phyloP scores from a whole-genome alignment of 108 stramenopile genomes.

The Cyclostephanos invisitatus region DNA sequence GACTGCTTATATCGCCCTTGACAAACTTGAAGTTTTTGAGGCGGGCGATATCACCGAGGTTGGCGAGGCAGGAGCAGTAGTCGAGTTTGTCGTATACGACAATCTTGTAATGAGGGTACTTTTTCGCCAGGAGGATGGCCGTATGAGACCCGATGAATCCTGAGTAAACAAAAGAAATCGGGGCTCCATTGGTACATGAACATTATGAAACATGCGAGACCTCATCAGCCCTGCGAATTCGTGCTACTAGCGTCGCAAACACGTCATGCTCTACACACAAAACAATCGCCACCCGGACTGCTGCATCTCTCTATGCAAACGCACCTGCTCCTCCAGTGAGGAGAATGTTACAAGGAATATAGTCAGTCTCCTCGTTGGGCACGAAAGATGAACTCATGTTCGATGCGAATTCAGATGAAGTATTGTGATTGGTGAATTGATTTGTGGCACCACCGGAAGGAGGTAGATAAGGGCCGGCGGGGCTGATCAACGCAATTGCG shows the following conservation, averaged over 20 bases:
- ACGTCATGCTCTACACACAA: not conserved
- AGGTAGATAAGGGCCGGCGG: too few relatives aligned
- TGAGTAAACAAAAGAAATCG: slow-evolving; percentile 10
- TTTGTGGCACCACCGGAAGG: too few relatives aligned
- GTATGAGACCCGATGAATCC: slow-evolving; percentile 96
- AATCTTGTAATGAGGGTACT: slow-evolving; percentile 96
- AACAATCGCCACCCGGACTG: not conserved
- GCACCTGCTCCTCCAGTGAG: slow-evolving; percentile 95
- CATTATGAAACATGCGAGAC: not conserved
- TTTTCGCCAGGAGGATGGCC: slow-evolving; percentile 91
- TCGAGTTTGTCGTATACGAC: slow-evolving; percentile 96
- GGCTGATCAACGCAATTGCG: too few relatives aligned
- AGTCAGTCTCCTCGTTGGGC: slow-evolving; percentile 49
- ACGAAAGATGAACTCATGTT: slow-evolving; percentile 36
- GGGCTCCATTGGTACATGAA: not conserved
- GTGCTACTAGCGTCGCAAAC: not conserved
- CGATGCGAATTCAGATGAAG: not conserved
- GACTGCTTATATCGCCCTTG: slow-evolving; percentile 94
- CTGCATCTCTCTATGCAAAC: slow-evolving; percentile 13
- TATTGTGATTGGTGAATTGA: not conserved
- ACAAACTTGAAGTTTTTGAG: slow-evolving; percentile 97
- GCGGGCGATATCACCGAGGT: slow-evolving; percentile 81
- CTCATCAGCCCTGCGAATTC: not conserved
- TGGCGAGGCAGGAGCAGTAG: slow-evolving; percentile 97
- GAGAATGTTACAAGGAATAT: slow-evolving; percentile 92